Conservation (phyloP, 768 basidiomycete species). For the Podaxis sp. region DNA sequence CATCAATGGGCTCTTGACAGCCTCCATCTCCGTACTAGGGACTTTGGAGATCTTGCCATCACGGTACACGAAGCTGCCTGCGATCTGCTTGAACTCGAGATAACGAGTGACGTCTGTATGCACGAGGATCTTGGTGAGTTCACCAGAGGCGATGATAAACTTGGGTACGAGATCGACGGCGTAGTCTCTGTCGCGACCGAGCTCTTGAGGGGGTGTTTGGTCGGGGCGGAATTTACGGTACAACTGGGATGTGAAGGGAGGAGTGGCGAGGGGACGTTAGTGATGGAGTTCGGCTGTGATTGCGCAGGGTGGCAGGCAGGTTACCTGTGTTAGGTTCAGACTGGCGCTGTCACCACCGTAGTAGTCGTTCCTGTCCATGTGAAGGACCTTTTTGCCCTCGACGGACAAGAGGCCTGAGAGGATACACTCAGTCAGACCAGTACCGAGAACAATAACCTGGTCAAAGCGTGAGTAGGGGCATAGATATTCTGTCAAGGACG, state of each 20-base stretch:
- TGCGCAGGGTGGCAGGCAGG: not conserved
- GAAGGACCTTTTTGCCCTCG: slow-evolving; percentile 99
- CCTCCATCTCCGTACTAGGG: slow-evolving; percentile 96
- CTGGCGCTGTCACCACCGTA: slow-evolving; percentile 98
- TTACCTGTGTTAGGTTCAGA: slow-evolving; percentile 94
- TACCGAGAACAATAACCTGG: slow-evolving; percentile 90
- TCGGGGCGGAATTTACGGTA: slow-evolving; percentile 92
- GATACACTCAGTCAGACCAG: slow-evolving; percentile 97
- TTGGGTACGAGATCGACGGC: slow-evolving; percentile 98
- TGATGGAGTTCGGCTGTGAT: not conserved
- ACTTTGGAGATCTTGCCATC: slow-evolving; percentile 98
- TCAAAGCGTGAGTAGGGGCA: slow-evolving; percentile 16
- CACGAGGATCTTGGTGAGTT: slow-evolving; percentile 96
- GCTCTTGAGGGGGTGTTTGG: slow-evolving; percentile 72
- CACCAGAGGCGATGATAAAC: slow-evolving; percentile 98
- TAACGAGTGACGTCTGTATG: slow-evolving; percentile 99
- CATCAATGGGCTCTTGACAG: slow-evolving; percentile 93
- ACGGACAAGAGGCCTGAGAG: slow-evolving; percentile 98
- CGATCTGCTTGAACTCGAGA: slow-evolving; percentile 99
- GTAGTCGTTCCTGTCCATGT: slow-evolving; percentile 99
- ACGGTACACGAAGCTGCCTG: slow-evolving; percentile 95
- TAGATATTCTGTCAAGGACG: slow-evolving; percentile 9
- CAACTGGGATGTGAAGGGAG: slow-evolving; percentile 48
- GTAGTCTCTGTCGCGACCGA: slow-evolving; percentile 97
- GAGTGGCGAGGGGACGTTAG: not conserved